Evolutionary conservation across 2,329 filamentous ascomycete genomes (phyloP).

Genomic region (Parascedosporium putredinis): DNA sequence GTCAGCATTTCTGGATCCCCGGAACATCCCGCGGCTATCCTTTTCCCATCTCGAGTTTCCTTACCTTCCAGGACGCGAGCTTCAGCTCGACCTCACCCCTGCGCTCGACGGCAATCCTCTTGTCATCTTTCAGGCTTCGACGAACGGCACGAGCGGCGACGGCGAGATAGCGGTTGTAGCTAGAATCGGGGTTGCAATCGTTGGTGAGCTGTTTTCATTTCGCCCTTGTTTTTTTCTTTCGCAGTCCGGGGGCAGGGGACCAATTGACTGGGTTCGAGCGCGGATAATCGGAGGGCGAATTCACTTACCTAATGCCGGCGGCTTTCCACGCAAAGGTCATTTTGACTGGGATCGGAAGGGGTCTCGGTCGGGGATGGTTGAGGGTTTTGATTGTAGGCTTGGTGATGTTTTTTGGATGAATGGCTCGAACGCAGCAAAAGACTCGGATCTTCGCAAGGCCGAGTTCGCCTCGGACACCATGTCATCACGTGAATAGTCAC

Average conservation of each 20-base stretch:
- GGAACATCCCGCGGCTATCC: not conserved
- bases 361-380: conserved; percentile 4
- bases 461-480: conserved; percentile 6
- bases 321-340: conserved; percentile 99
- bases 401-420: conserved; percentile 7
- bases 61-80: conserved; percentile 93
- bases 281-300: conserved; percentile 7
- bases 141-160: conserved; percentile 91
- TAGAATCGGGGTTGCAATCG: conserved; percentile 29
- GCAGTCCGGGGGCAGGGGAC: not conserved
- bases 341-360: conserved; percentile 33
- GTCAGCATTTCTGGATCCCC: not conserved
- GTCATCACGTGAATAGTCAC: not conserved
- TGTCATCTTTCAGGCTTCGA: conserved; percentile 92
- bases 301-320: conserved; percentile 83
- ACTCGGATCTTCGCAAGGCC: conserved; percentile 8
- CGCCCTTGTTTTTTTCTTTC: conserved; percentile 8
- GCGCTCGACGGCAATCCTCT: conserved; percentile 77
- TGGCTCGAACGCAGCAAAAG: conserved; percentile 1
- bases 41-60: conserved; percentile 21
- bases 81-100: conserved; percentile 81
- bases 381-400: conserved; percentile 2
- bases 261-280: not conserved
- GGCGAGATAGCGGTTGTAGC: conserved; percentile 99
- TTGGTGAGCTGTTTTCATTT: conserved; percentile 22